Evolutionary conservation across 192 early-diverging fungal genomes (phyloP), one percentile per base, ranked within the genome.

Genomic region (Mortierella alpina): DNA sequence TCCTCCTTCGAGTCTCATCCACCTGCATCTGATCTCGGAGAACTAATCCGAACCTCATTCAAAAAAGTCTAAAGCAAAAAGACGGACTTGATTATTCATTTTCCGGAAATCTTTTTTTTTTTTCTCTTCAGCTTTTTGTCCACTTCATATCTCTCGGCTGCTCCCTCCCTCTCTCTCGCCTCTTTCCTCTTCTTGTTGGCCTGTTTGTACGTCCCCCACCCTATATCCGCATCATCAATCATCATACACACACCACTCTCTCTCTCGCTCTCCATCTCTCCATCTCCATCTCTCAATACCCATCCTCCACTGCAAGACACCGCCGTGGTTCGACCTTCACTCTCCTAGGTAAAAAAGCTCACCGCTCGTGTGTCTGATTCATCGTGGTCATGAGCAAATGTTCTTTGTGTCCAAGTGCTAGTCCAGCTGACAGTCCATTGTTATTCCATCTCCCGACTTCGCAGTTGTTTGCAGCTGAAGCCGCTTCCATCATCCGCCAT

Each of bases 181-280:
- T 22, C 53, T 53, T 41, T 52, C 14, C n/a, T 67, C 18, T 18
- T 41, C 48, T 49, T 41, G 7, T 64, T n/a, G n/a, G n/a, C n/a
- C n/a, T n/a, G n/a, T n/a, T n/a, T n/a, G n/a, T n/a, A n/a, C 48
- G 7, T 65, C 15, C 14, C 15, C 63, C 63, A 53, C 22, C 44
- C 39, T 47, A 39, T 51, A n/a, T 45, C n/a, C 10, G 54, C 45
- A 10, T 13, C n/a, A 56, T 22, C 31, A 13, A 41, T 39, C 14
- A 15, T 48, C 48, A 31, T 1, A n/a, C 53, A 54, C 53, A n/a
- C 53, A 18, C 53, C 49, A 59, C 58, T 4, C 55, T 66, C 7
- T 53, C 44, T 66, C 53, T 44, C 52, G 7, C 64, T 45, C 51
- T 66, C 51, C 51, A 6, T 58, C 53, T 1, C 71, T 58, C 42